A percentile compares a stretch with the other conserved stretches of the same genome.
phyloP scores from a whole-genome alignment of 768 basidiomycete genomes.

The Cyclocybe aegerita region DNA sequence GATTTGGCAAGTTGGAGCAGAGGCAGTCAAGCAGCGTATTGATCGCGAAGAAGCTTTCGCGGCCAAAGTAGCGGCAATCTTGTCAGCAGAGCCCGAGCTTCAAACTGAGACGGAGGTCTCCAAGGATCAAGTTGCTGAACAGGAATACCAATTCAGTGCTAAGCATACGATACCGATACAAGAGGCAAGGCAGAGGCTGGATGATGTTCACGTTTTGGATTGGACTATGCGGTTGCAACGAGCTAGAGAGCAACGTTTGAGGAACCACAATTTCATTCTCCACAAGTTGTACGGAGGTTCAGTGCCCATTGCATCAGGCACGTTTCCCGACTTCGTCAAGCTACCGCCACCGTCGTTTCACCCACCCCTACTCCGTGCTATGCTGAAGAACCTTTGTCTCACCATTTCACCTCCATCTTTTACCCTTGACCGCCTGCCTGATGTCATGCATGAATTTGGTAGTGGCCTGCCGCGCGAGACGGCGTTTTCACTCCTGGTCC shows the following conservation, averaged over 20 bases:
- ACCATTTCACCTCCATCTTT: slow-evolving; percentile 62
- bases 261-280: slow-evolving; percentile 46
- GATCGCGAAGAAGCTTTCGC: slow-evolving; percentile 81
- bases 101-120: slow-evolving; percentile 15
- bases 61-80: slow-evolving; percentile 73
- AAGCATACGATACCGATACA: slow-evolving; percentile 66
- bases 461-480: slow-evolving; percentile 67
- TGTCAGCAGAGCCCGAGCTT: slow-evolving; percentile 36
- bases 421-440: slow-evolving; percentile 46
- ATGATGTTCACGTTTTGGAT: slow-evolving; percentile 66
- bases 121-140: slow-evolving; percentile 23
- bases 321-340: slow-evolving; percentile 44
- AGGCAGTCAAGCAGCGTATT: slow-evolving; percentile 67
- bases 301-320: slow-evolving; percentile 21
- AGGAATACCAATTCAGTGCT: slow-evolving; percentile 63
- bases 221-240: slow-evolving; percentile 66
- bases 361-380: slow-evolving; percentile 72
- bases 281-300: slow-evolving; percentile 43
- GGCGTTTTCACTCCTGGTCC: slow-evolving; percentile 77
- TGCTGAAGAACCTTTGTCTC: slow-evolving; percentile 59
- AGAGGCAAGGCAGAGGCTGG: slow-evolving; percentile 70
- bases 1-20: slow-evolving; percentile 70
- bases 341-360: slow-evolving; percentile 29
- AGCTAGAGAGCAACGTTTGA: slow-evolving; percentile 42
- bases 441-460: slow-evolving; percentile 69